Evolutionary conservation across 495 filamentous ascomycete genomes (phyloP).

Genomic region (Talaromyces nanjingensis): DNA sequence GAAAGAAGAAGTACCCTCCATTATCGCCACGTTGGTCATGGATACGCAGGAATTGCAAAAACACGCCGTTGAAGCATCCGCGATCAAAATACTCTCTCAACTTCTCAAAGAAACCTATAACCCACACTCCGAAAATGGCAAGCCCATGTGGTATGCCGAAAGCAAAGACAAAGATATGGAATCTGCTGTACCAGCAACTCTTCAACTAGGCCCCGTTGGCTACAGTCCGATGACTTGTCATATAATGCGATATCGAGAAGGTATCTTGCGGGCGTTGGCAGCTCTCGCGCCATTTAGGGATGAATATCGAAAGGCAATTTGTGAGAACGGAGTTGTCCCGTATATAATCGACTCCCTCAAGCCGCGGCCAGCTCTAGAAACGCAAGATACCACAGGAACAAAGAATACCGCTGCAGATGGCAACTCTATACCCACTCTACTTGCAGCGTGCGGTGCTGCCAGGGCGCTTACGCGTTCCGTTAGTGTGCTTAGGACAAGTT

Average conservation of each 20-base stretch:
- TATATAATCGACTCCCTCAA: conserved; percentile 81
- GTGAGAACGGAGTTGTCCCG: conserved; percentile 70
- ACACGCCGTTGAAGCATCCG: conserved; percentile 71
- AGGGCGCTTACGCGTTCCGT: conserved; percentile 76
- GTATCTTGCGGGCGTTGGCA: conserved; percentile 70
- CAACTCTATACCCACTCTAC: conserved; percentile 57
- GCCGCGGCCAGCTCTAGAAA: conserved; percentile 37
- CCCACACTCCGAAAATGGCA: conserved; percentile 27
- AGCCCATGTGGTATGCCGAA: conserved; percentile 37
- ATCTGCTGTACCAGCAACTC: conserved; percentile 19
- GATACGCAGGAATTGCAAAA: conserved; percentile 72
- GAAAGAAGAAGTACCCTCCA: conserved; percentile 63
- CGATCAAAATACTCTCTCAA: conserved; percentile 64
- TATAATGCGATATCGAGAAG: conserved; percentile 68
- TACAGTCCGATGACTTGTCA: conserved; percentile 60
- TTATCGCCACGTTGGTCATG: conserved; percentile 71
- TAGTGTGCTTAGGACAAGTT: conserved; percentile 70
- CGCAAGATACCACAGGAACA: conserved; percentile 23
- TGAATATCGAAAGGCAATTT: conserved; percentile 73
- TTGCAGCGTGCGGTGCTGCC: conserved; percentile 77
- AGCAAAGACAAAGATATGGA: conserved; percentile 16
- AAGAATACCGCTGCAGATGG: conserved; percentile 35
- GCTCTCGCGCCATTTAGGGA: conserved; percentile 75
- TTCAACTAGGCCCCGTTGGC: conserved; percentile 51
- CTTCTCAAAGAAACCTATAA: conserved; percentile 68